Conservation (phyloP, 1,284 basidiomycete species). For the Trametes versicolor region DNA sequence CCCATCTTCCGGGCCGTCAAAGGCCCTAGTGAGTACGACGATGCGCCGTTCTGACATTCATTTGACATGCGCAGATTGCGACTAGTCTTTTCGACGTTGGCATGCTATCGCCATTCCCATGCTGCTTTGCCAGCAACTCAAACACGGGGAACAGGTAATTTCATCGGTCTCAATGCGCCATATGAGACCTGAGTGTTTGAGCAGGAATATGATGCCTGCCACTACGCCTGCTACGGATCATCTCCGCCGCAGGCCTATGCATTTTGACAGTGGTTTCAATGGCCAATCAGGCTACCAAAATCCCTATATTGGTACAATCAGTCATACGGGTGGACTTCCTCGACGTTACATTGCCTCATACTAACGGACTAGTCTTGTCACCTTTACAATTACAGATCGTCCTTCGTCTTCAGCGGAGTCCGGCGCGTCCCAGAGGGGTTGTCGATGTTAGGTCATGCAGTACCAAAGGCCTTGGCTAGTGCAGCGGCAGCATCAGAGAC, state of each 20-base stretch:
- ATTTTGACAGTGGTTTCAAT: too few species aligned
- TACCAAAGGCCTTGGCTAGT: conserved; percentile 54
- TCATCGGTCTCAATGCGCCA: neutral
- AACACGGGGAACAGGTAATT: neutral
- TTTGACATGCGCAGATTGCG: conserved; percentile 14
- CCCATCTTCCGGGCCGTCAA: neutral
- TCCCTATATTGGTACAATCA: neutral
- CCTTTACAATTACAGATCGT: neutral
- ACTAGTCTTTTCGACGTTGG: neutral
- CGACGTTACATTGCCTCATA: neutral
- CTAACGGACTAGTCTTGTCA: neutral
- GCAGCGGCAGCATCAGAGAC: conserved; percentile 64
- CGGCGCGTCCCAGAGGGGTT: neutral
- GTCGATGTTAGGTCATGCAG: conserved; percentile 11
- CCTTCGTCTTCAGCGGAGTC: too few species aligned
- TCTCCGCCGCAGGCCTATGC: too few species aligned
- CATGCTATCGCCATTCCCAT: neutral
- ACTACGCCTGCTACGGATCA: neutral
- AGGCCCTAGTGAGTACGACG: conserved; percentile 18
- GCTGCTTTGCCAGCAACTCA: neutral
- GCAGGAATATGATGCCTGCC: neutral
- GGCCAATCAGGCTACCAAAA: too few species aligned
- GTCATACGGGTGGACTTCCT: neutral
- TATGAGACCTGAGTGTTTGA: neutral
- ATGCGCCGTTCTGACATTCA: conserved; percentile 6